phyloP scores from a whole-genome alignment of 1,139 yeast species.

The Yamadazyma diddensiae region DNA sequence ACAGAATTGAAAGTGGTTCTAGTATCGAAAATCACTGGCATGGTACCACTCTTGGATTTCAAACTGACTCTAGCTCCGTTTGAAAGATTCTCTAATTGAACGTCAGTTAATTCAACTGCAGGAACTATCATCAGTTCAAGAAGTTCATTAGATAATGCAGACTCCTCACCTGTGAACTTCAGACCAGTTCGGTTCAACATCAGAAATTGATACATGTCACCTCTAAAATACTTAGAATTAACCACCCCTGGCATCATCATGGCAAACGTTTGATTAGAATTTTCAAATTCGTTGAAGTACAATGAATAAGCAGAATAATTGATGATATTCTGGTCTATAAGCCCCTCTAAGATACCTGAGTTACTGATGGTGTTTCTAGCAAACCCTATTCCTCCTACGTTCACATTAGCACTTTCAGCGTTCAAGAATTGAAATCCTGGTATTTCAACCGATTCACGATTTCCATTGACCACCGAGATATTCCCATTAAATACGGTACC shows the following conservation, averaged over 20 bases:
- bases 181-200: conserved; percentile 34
- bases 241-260: conserved; percentile 58
- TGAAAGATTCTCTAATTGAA: conserved; percentile 45
- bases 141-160: conserved; percentile 18
- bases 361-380: conserved; percentile 39
- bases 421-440: conserved; percentile 28
- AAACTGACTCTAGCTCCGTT: conserved; percentile 35
- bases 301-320: conserved; percentile 54
- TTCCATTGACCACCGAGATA: conserved; percentile 17
- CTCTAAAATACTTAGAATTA: conserved; percentile 43
- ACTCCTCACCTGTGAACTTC: conserved; percentile 19
- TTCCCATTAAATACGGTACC: conserved; percentile 27
- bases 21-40: conserved; percentile 64
- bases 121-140: conserved; percentile 38
- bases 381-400: conserved; percentile 46
- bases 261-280: conserved; percentile 10
- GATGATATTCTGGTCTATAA: conserved; percentile 33
- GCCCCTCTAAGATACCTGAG: conserved; percentile 38
- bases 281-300: conserved; percentile 32
- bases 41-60: conserved; percentile 27
- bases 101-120: conserved; percentile 52
- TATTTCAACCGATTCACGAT: conserved; percentile 15
- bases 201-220: conserved; percentile 46
- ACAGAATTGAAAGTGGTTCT: conserved; percentile 51
- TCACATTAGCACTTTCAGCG: conserved; percentile 22